Conservation (phyloP, 306 rosid genomes). For the Albizia julibrissin region DNA sequence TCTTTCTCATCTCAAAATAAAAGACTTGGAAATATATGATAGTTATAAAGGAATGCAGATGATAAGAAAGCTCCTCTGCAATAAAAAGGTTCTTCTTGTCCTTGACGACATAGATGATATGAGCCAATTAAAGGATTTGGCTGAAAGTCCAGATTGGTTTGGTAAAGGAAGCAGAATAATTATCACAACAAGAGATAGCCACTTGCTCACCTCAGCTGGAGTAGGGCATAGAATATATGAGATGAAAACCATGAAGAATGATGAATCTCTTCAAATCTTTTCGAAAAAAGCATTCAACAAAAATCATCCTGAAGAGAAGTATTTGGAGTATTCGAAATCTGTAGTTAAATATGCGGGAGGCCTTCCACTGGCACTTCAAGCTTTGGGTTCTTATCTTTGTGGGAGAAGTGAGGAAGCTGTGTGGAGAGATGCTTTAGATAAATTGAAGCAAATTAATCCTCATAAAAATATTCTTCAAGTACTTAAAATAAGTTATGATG, state of each 20-base stretch:
- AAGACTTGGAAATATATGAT: not conserved
- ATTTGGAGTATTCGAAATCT: no score
- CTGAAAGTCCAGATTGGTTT: not conserved
- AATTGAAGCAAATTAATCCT: no score
- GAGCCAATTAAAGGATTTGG: not conserved
- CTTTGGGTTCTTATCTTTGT: no score
- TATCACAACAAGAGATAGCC: conserved; percentile 20
- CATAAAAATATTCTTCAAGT: no score
- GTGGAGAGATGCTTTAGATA: no score
- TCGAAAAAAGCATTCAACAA: no score
- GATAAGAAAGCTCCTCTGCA: not conserved
- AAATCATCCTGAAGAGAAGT: no score
- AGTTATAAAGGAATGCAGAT: not conserved
- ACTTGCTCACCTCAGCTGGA: not conserved
- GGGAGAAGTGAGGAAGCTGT: no score
- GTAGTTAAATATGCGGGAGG: no score
- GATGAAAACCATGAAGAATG: no score
- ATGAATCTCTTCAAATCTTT: no score
- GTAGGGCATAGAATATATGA: not conserved
- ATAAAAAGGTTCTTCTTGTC: not conserved
- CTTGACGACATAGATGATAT: not conserved
- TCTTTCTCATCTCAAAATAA: not conserved
- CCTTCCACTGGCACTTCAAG: no score
- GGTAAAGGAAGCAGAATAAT: conserved; percentile 12
- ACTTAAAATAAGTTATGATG: not conserved